Base-by-base conservation (phyloP, 345 rosid species). In the Camelina neglecta region DNA sequence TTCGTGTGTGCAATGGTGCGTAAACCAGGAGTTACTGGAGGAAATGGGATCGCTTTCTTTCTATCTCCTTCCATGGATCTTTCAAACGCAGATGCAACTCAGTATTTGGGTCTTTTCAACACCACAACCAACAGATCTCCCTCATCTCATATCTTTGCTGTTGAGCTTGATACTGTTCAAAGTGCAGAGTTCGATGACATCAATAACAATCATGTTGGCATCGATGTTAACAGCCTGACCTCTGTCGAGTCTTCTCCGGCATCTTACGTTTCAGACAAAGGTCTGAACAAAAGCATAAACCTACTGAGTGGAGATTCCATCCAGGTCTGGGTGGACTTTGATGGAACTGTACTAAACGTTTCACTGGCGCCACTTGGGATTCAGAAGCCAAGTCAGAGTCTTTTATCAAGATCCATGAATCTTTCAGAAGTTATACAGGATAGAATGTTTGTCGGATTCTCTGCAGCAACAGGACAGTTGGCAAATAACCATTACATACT, bases 241-340 rank as follows among this genome's bases (percentile, higher is more conserved):
- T 93, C 98, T 7, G 7, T 38, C 2, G 26, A 13, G 1, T 77
- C 89, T 26, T 63, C 79, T 54, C 24, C 85, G 0, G 86, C 91
- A 5, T 67, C 79, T 10, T 92, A 86, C 65, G 70, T 74, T 60
- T 61, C 48, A 3, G 74, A 75, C 13, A 23, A 49, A 18, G 65
- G 74, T 49, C 6, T 51, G 48, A 44, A 67, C 1, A 76, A 21
- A 65, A 76, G 39, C 73, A 47, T 89, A 56, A 35, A 20, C n/a
- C 83, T 93, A 15, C 8, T 11, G 4, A 85, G 87, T 67, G 86
- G 84, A n/a, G 42, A 73, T 5, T 81, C 84, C 10, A 82, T 87
- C 48, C 89, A 86, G 69, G 78, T 79, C 10, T 89, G 92, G 90
- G 78, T 89, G 8, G 96, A 89, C 8, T 92, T 75, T 57, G 84